Conservation (phyloP, 768 basidiomycete species). For the Chlorophyllum brunneum region DNA sequence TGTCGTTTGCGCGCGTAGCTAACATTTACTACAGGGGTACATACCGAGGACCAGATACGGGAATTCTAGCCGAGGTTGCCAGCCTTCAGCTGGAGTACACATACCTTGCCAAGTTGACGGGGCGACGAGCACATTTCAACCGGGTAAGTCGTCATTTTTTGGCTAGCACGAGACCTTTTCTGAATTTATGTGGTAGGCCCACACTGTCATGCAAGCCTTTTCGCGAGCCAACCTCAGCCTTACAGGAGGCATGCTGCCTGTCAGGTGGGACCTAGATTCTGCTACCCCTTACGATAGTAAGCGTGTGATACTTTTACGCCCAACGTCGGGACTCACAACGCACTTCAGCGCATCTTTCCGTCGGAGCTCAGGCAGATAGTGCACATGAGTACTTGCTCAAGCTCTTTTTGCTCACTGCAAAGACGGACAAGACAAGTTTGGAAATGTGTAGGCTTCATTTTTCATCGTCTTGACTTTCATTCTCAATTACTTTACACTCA, state of each 20-base stretch:
- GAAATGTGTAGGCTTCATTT: conserved; percentile 59
- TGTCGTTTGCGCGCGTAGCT: not conserved
- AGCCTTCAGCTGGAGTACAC: conserved; percentile 82
- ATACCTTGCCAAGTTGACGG: conserved; percentile 77
- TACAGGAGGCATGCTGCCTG: conserved; percentile 64
- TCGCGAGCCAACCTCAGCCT: conserved; percentile 37
- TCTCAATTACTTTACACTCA: conserved; percentile 20
- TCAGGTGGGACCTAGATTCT: conserved; percentile 46
- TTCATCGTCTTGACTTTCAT: not conserved
- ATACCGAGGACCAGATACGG: conserved; percentile 29
- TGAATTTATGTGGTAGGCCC: conserved; percentile 31
- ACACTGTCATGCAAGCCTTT: conserved; percentile 45
- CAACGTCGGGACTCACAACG: not conserved
- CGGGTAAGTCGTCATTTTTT: conserved; percentile 34
- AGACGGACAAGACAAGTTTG: conserved; percentile 54
- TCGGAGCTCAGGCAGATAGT: conserved; percentile 69
- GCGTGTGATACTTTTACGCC: conserved; percentile 16
- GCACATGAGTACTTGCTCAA: conserved; percentile 78
- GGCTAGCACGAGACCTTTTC: not conserved
- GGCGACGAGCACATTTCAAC: conserved; percentile 58
- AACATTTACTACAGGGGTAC: conserved; percentile 8
- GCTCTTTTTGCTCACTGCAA: conserved; percentile 62
- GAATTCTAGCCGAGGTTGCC: conserved; percentile 73
- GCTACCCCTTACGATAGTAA: conserved; percentile 46
- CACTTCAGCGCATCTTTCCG: conserved; percentile 41